A percentile compares a stretch with the other conserved stretches of the same genome.
phyloP scores from a whole-genome alignment of 805 yeast species.

The Candida silvicultrix region DNA sequence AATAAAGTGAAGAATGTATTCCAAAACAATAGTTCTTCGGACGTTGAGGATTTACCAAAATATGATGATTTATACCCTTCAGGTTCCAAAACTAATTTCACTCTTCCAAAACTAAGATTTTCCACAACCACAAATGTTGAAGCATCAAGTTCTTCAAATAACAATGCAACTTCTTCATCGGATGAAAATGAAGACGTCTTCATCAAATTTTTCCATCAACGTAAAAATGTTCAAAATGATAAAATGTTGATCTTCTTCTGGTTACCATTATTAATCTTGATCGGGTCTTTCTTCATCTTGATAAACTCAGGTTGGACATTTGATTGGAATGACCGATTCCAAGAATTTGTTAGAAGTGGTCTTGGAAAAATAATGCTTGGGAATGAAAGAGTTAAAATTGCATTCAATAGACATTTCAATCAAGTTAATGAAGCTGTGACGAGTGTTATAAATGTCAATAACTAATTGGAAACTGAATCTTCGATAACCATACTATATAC shows the following conservation, averaged over 20 bases:
- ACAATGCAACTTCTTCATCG: neutral
- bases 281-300: constrained; percentile 40
- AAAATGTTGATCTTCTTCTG: constrained; percentile 85
- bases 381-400: constrained; percentile 40
- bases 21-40: constrained; percentile 3
- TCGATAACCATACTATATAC: no score
- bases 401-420: constrained; percentile 30
- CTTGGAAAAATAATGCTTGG: constrained; percentile 47
- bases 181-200: constrained; percentile 26
- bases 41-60: constrained; percentile 49
- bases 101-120: constrained; percentile 12
- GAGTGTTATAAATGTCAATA: constrained; percentile 19
- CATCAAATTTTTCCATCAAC: constrained; percentile 34
- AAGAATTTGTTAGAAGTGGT: constrained; percentile 34
- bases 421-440: constrained; percentile 37
- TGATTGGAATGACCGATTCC: constrained; percentile 27
- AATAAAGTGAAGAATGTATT: constrained; percentile 30
- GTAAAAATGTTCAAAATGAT: constrained; percentile 55
- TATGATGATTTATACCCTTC: constrained; percentile 73
- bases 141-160: constrained; percentile 3
- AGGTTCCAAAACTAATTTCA: constrained; percentile 7
- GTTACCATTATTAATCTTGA: constrained; percentile 68
- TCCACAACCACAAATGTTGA: neutral
- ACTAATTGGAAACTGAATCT: no score
- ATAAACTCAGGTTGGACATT: constrained; percentile 29